Evolutionary conservation across 1,139 yeast species (phyloP), one percentile per base, ranked within the genome.

Genomic region (Scheffersomyces insectosa): DNA sequence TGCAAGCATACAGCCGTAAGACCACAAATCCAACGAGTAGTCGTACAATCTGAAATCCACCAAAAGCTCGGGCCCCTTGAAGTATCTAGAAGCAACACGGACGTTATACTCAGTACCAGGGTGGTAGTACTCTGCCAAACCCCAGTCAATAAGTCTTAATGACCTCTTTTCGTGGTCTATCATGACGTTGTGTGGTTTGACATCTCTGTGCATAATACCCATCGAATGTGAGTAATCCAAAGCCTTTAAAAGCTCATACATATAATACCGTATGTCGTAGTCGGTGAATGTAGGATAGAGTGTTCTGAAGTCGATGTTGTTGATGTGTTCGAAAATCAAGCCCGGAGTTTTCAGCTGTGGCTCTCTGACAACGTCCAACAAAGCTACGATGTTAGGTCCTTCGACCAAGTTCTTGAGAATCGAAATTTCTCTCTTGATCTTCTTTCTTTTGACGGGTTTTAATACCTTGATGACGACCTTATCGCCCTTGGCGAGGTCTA

Each of bases 201-300:
- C 99, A 66, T 95, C 99, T 63, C 99, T 77, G 67, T 95, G 99
- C 88, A 95, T 95, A 50, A 95, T 91, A 34, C 99, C 99, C 89
- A 88, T 89, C 5, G 97, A 88, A 67, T 95, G 99, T 38, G 95
- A 87, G 64, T 80, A 95, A 66, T 95, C 97, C 49, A 95, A 76
- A 0, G 99, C 99, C 56, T 80, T 84, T 55, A 95, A 76, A 50
- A 95, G 76, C 68, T 93, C 96, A 54, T 77, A 83, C 81, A 93
- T 90, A 68, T 95, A 95, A 69, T 70, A 91, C 51, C 95, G 80
- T 55, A 93, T 85, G 62, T 95, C 99, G 48, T 70, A 69, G 58
- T 85, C 90, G 27, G 87, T 76, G 60, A 95, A 86, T 51, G 88
- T 88, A n/a, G 98, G 95, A 65, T 93, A 93, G 49, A 95, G 74